These are phyloP conservation scores for Kalanchoe fedtschenkoi DNA, from an alignment of 164 flowering plant species.

Conservation along the genomic window DNA sequence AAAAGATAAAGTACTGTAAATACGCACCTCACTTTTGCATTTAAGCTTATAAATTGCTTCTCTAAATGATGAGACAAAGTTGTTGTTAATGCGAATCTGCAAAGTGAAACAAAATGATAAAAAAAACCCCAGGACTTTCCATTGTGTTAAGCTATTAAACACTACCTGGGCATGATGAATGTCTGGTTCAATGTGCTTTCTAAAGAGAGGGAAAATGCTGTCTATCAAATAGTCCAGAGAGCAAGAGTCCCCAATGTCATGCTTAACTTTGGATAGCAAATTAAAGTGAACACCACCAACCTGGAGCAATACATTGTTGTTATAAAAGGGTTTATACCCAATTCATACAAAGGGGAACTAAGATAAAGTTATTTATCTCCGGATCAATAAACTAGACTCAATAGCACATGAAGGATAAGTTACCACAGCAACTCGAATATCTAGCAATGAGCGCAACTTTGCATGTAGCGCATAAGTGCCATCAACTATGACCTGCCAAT, in stretches of 20 bases:
- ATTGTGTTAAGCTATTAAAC: slow-evolving; percentile 8
- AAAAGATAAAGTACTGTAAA: background rate
- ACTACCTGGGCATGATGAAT: slow-evolving; percentile 98
- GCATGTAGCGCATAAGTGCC: slow-evolving; percentile 95
- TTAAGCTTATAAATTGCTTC: slow-evolving; percentile 96
- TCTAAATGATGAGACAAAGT: slow-evolving; percentile 93
- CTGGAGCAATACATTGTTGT: slow-evolving; percentile 27
- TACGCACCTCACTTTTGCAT: slow-evolving; percentile 82
- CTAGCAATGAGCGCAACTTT: slow-evolving; percentile 81
- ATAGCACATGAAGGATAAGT: slow-evolving; percentile 1
- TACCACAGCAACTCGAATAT: slow-evolving; percentile 99
- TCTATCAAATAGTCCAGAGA: slow-evolving; percentile 89
- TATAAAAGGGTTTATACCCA: background rate
- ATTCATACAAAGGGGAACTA: background rate
- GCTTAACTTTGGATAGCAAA: slow-evolving; percentile 86
- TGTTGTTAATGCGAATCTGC: slow-evolving; percentile 99
- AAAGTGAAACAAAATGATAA: slow-evolving; percentile 13
- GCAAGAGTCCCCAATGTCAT: slow-evolving; percentile 93
- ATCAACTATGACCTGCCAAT: slow-evolving; percentile 81
- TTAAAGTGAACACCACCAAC: slow-evolving; percentile 99
- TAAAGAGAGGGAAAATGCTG: slow-evolving; percentile 94
- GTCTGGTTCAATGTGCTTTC: slow-evolving; percentile 97
- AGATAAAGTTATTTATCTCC: background rate
- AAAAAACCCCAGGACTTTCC: slow-evolving; percentile 3
- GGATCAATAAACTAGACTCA: background rate